Percentiles rank a stretch among this genome's conserved stretches.
These are phyloP conservation scores for Juglanconis juglandina DNA, from an alignment of 2,329 filamentous ascomycete genomes.

Conservation along the genomic window DNA sequence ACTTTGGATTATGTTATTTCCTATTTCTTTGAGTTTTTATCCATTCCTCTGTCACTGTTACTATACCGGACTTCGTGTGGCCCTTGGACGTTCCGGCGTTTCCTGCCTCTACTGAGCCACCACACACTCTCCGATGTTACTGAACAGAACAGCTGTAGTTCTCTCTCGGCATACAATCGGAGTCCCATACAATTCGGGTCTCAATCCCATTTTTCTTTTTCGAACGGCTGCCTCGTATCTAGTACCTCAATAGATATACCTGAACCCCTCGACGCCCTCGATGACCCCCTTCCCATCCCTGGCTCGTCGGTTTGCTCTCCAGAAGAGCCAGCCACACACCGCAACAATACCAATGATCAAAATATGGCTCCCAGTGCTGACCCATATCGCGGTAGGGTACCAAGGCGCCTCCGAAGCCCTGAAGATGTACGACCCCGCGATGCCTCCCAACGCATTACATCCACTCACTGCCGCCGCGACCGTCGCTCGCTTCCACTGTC, in stretches of 20 bases:
- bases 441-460: slow-evolving; percentile 19
- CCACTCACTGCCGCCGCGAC: slow-evolving; percentile 17
- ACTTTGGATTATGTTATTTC: too few relatives aligned
- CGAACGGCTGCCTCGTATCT: neutral
- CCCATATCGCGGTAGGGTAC: slow-evolving; percentile 18
- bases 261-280: slow-evolving; percentile 15
- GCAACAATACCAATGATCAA: slow-evolving; percentile 13
- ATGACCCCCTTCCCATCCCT: slow-evolving; percentile 10
- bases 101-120: too few relatives aligned
- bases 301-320: slow-evolving; percentile 14
- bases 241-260: slow-evolving; percentile 13
- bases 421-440: slow-evolving; percentile 19
- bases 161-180: too few relatives aligned
- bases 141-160: too few relatives aligned
- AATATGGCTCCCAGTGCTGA: slow-evolving; percentile 17
- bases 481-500: slow-evolving; percentile 18
- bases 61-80: too few relatives aligned
- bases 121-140: too few relatives aligned
- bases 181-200: too few relatives aligned
- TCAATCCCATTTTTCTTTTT: neutral
- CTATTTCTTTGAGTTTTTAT: too few relatives aligned
- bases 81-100: too few relatives aligned
- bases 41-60: too few relatives aligned
- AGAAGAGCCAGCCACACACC: slow-evolving; percentile 11
- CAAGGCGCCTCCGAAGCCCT: slow-evolving; percentile 8